These are phyloP conservation scores for Picea mariana DNA, from an alignment of 83 land plant genomes.

Conservation along the genomic window DNA sequence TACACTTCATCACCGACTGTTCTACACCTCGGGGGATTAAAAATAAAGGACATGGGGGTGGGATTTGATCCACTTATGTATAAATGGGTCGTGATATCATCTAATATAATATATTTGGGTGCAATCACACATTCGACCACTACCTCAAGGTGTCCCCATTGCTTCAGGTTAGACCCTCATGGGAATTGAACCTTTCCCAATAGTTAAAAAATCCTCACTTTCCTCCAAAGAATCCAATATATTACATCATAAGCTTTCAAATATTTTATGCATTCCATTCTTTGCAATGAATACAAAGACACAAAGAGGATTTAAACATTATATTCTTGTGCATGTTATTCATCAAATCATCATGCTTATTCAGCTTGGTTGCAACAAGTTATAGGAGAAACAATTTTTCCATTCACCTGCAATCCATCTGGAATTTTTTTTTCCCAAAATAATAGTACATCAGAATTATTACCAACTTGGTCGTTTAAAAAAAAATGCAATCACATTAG, in stretches of 20 bases:
- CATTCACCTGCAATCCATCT: constrained; percentile 32
- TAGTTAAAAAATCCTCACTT: no score
- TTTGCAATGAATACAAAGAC: background rate
- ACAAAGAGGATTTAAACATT: background rate
- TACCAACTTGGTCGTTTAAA: constrained; percentile 93
- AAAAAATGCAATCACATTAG: background rate
- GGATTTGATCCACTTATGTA: no score
- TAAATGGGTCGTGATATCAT: no score
- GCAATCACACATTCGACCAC: no score
- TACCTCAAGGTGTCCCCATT: no score
- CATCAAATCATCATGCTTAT: background rate
- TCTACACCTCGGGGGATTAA: no score
- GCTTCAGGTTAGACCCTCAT: no score
- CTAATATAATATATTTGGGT: no score
- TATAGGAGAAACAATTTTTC: background rate
- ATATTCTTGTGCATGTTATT: background rate
- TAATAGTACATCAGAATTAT: constrained; percentile 77
- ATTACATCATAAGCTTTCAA: background rate
- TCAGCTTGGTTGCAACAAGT: background rate
- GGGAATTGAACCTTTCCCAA: no score
- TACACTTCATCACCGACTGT: no score
- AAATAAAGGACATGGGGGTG: no score
- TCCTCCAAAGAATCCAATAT: background rate
- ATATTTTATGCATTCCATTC: background rate
- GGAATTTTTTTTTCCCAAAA: constrained; percentile 79